These are phyloP conservation scores for Yamadazyma diddensiae DNA, from an alignment of 1,139 yeast species.

Conservation along the genomic window DNA sequence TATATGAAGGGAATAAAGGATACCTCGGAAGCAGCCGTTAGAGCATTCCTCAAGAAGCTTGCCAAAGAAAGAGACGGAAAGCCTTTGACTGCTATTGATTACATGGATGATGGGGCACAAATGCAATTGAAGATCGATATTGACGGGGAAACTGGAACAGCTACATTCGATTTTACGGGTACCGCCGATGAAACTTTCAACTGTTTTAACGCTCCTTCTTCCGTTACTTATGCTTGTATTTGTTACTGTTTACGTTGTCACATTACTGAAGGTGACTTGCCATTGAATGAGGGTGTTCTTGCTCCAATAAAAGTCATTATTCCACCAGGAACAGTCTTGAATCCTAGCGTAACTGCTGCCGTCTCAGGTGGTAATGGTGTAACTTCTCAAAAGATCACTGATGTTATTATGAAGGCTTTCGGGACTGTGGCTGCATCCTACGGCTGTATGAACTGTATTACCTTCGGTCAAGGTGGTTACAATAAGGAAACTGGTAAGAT, in stretches of 20 bases:
- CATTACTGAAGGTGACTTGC: conserved; percentile 48
- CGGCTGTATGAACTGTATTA: conserved; percentile 38
- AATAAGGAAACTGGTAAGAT: conserved; percentile 29
- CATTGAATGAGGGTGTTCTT: conserved; percentile 47
- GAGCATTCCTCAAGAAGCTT: conserved; percentile 34
- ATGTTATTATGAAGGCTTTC: conserved; percentile 66
- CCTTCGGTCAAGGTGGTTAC: conserved; percentile 43
- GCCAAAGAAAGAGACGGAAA: conserved; percentile 30
- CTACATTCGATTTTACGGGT: conserved; percentile 58
- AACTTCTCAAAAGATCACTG: conserved; percentile 50
- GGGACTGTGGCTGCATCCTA: conserved; percentile 54
- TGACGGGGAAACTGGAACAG: conserved; percentile 41
- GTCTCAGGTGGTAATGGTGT: conserved; percentile 49
- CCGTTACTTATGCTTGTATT: conserved; percentile 41
- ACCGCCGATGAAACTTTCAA: conserved; percentile 40
- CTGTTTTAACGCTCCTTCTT: conserved; percentile 43
- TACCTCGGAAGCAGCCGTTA: conserved; percentile 59
- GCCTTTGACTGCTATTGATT: conserved; percentile 47
- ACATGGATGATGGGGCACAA: conserved; percentile 61
- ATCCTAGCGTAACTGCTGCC: conserved; percentile 43
- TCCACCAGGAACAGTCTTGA: conserved; percentile 36
- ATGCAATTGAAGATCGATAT: conserved; percentile 45
- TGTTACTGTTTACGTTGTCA: conserved; percentile 42
- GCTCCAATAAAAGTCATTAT: conserved; percentile 36
- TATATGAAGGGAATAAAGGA: conserved; percentile 63